Percentiles rank a stretch among this genome's conserved stretches.
Conservation (phyloP, 805 yeast genomes). For the Metschnikowia cubensis region DNA sequence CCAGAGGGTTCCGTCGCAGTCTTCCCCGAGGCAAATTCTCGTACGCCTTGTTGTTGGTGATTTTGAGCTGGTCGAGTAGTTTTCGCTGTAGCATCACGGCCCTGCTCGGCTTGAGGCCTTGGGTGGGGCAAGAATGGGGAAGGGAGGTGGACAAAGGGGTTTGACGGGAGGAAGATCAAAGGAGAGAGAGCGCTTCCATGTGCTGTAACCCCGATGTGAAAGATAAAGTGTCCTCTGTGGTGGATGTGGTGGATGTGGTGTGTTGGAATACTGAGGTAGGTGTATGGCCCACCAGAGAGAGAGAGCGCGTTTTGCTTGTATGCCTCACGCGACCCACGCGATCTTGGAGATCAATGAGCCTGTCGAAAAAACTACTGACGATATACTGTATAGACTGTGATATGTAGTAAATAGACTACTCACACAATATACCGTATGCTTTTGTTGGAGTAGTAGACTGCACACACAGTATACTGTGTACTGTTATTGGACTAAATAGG, state of each 20-base stretch:
- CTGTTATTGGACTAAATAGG: too few relatives aligned
- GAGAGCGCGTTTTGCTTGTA: slow-evolving; percentile 6
- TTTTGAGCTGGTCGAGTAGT: slow-evolving; percentile 16
- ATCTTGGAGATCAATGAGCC: too few relatives aligned
- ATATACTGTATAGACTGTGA: too few relatives aligned
- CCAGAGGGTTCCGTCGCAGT: slow-evolving; percentile 11
- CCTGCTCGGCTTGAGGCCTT: background rate
- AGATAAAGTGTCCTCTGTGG: background rate
- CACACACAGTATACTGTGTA: too few relatives aligned
- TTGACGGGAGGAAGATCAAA: background rate
- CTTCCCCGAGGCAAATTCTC: slow-evolving; percentile 14
- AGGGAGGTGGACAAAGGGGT: background rate
- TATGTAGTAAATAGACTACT: too few relatives aligned
- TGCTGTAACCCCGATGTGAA: background rate
- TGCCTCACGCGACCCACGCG: slow-evolving; percentile 4
- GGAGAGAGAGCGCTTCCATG: background rate
- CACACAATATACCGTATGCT: too few relatives aligned
- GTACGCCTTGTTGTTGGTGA: slow-evolving; percentile 18
- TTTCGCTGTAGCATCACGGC: slow-evolving; percentile 10
- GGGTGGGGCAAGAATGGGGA: background rate
- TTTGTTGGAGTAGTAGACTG: too few relatives aligned
- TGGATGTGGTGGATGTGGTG: background rate
- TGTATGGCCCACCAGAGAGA: too few relatives aligned
- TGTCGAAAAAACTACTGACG: too few relatives aligned
- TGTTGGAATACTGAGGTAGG: background rate